Evolutionary conservation across 108 stramenopile genomes (phyloP), one percentile per base, ranked within the genome.

Genomic region (Parmales sp.): DNA sequence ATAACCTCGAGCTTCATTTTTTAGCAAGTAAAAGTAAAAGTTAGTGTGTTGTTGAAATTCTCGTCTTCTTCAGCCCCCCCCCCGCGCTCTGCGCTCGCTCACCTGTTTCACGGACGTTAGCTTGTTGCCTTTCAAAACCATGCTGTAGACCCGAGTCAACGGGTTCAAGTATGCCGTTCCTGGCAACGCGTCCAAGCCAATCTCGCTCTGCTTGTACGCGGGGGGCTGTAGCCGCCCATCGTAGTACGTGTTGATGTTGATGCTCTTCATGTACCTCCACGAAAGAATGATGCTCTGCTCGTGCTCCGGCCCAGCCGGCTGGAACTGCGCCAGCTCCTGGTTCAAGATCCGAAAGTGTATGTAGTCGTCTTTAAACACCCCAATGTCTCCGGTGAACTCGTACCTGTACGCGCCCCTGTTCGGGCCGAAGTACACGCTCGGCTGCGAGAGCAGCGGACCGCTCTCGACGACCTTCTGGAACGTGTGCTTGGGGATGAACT

Each of bases 331-430:
- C n/a, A 60, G 31, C 5, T 60, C 54, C n/a, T 11, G 3, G 29
- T 28, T 34, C n/a, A 34, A 34, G 54, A 60, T 20, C 54, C 13
- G 13, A 34, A 34, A 60, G 26, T 60, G 54, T 4, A 13, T 28
- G 31, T 60, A 60, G 31, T 41, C 66, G 18, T 46, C 66, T 20
- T 23, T 37, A 46, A 67, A 67, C 3, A 45, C 66, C 34, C 39
- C 39, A 29, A 67, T 43, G 45, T 67, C 66, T 13, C 66, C 66
- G 29, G 66, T 67, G 2, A 31, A 67, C 44, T 67, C 66, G 0
- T 48, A 1, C 25, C 39, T 26, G 25, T 67, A 67, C 0, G 28
- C 3, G 26, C 66, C 66, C 28, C 44, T 28, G 44, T 67, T 48
- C 19, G 66, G 66, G n/a, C 45, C 66, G 1, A 5, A 0, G 34